Base-by-base conservation (phyloP, 106 monocot genomes). In the Narthecium ossifragum region DNA sequence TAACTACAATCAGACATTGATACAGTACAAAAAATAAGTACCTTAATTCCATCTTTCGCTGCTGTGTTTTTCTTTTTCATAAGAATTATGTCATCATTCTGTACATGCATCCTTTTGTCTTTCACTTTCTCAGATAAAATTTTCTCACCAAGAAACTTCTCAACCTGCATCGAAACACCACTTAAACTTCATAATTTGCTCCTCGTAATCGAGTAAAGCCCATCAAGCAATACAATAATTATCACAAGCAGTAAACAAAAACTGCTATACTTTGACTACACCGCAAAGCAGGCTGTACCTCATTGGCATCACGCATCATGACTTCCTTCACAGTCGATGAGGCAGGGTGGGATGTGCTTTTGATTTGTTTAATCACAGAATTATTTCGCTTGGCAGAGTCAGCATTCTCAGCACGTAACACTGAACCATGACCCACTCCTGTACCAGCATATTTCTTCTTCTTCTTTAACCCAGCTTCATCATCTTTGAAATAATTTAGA, bases 31-130 rank as follows among this genome's bases (percentile, higher is more conserved):
- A 14, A 11, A 6, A 0, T 36, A 17, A 30, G 23, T 65, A 88
- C 85, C 88, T 82, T 88, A 46, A 64, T 37, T 47, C 73, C 84
- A 77, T 82, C 88, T 72, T 88, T 88, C 34, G 59, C 51, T 62
- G n/a, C 12, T 69, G 51, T 54, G 43, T 34, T 74, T 52, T 74
- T 79, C 71, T 74, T 85, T 54, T 75, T 85, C 7, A 63, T 8
- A 28, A 77, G 21, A 53, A 25, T 15, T 40, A 70, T 51, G 2
- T 64, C 80, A 66, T 85, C 79, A 78, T 51, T 74, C 41, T 45
- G 63, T 62, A 40, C 69, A 55, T 38, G 51, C 24, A 40, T 68
- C 59, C 75, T 80, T 63, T 75, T 82, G 8, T 31, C 14, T 72
- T 80, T 82, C 41, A 57, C 39, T 70, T 79, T 88, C 26, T 23